Conservation (phyloP, 129 eudicot species). For the Flaveria robusta region DNA sequence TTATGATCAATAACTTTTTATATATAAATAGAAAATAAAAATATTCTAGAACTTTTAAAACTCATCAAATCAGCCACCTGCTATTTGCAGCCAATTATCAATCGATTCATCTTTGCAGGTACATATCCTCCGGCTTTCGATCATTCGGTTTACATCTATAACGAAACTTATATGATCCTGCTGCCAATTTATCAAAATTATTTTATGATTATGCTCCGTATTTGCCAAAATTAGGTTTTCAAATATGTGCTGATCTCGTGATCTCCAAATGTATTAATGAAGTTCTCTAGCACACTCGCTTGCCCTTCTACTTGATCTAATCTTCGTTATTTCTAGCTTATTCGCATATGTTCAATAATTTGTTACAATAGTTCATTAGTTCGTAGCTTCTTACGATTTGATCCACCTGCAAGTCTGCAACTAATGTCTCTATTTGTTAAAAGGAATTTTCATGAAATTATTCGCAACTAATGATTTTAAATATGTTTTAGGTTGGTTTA, state of each 20-base stretch:
- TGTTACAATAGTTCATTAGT: background rate
- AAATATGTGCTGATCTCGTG: slow-evolving; percentile 12
- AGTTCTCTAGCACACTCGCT: background rate
- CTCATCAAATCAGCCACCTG: background rate
- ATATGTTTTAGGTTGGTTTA: no score
- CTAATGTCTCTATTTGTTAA: background rate
- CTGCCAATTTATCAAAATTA: background rate
- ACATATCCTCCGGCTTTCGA: background rate
- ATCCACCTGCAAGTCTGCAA: slow-evolving; percentile 23
- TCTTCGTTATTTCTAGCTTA: background rate
- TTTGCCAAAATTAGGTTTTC: background rate
- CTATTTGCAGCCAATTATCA: slow-evolving; percentile 20
- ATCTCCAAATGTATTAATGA: slow-evolving; percentile 22
- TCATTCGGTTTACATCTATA: background rate
- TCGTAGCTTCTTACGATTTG: background rate
- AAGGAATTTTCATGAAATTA: background rate
- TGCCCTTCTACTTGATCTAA: background rate
- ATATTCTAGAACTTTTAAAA: background rate
- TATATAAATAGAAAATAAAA: no score
- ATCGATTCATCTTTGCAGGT: slow-evolving; percentile 28
- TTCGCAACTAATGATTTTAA: no score
- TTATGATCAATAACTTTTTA: no score
- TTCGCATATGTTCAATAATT: background rate
- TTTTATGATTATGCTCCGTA: background rate
- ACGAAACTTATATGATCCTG: background rate